Base-by-base conservation (phyloP, 768 basidiomycete genomes). In the Tephrocybe sp. region DNA sequence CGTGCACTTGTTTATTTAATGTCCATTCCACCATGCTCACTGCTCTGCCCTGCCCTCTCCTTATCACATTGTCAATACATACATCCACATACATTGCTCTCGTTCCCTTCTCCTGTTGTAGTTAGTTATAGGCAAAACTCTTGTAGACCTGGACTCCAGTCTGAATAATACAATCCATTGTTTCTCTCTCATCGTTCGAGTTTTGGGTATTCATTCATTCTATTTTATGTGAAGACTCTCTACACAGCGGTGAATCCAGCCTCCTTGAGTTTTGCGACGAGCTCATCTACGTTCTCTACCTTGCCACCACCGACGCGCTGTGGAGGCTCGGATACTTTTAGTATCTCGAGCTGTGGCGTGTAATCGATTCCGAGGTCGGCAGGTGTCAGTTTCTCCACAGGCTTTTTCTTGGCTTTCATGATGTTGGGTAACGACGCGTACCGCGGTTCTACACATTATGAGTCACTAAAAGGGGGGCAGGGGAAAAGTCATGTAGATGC, bases 401-500 rank as follows among this genome's bases (percentile, higher is more conserved):
- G 86, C 74, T 99, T 99, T 80, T 98, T 99, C 80, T 98, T 98
- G n/a, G 97, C 97, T 70, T 96, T 95, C 92, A 96, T 96, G 69
- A 96, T 96, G 60, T 93, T 94, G 3, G 93, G 93, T 53, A 99
- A 68, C n/a, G 95, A 93, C 0, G 97, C 97, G 63, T 97, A 99
- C 59, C 96, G 88, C 0, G 96, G 96, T 68, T 96, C 95, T 93
- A 63, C 15, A 42, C 48, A 37, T 41, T 34, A 45, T 52, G 9
- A 55, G 34, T 36, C 34, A 36, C 36, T 44, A 50, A 43, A 12
- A 18, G 17, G n/a, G n/a, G n/a, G n/a, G n/a, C n/a, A n/a, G n/a
- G n/a, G 26, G 14, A 32, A 21, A n/a, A 36, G 34, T 36, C 15
- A 36, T 46, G n/a, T 17, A 51, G 11, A 20, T 8, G 14, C 9